These are phyloP conservation scores for Fraxinus xanthoxyloides DNA, from an alignment of 305 asterid genomes.

Conservation along the genomic window DNA sequence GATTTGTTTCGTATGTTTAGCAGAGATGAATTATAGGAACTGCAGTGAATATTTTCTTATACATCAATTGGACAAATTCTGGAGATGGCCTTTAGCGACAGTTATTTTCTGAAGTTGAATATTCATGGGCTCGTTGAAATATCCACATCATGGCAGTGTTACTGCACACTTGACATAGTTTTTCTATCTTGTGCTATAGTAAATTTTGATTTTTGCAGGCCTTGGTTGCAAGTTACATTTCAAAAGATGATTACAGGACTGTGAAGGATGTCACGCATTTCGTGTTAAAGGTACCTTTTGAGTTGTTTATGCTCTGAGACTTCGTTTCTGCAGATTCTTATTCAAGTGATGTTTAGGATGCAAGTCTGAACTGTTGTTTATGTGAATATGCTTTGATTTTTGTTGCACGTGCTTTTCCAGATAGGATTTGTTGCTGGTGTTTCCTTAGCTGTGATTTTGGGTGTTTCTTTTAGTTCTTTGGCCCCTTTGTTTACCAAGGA, in stretches of 20 bases:
- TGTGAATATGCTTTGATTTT: conserved; percentile 12
- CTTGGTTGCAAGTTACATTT: conserved; percentile 69
- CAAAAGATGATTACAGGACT: conserved; percentile 59
- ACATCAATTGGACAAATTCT: neutral
- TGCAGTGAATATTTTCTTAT: neutral
- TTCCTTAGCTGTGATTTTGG: conserved; percentile 56
- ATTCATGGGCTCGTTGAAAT: conserved; percentile 16
- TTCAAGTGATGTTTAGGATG: neutral
- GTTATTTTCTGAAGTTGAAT: conserved; percentile 3
- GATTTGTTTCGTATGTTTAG: neutral
- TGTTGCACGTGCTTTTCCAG: conserved; percentile 38
- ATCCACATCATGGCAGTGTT: neutral
- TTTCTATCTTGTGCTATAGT: conserved; percentile 1
- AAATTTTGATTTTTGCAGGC: conserved; percentile 46
- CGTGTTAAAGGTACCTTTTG: conserved; percentile 58
- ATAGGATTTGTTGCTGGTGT: conserved; percentile 66
- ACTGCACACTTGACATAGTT: conserved; percentile 13
- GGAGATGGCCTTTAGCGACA: neutral
- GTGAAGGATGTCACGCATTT: conserved; percentile 66
- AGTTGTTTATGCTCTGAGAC: conserved; percentile 15
- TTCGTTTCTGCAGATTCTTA: conserved; percentile 5
- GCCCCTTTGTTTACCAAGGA: conserved; percentile 74
- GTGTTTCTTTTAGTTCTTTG: conserved; percentile 62
- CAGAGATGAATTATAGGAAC: neutral
- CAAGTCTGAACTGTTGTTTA: neutral